Evolutionary conservation across 352 stramenopile species (phyloP), one percentile per base, ranked within the genome.

Genomic region (Phytophthora pistaciae): DNA sequence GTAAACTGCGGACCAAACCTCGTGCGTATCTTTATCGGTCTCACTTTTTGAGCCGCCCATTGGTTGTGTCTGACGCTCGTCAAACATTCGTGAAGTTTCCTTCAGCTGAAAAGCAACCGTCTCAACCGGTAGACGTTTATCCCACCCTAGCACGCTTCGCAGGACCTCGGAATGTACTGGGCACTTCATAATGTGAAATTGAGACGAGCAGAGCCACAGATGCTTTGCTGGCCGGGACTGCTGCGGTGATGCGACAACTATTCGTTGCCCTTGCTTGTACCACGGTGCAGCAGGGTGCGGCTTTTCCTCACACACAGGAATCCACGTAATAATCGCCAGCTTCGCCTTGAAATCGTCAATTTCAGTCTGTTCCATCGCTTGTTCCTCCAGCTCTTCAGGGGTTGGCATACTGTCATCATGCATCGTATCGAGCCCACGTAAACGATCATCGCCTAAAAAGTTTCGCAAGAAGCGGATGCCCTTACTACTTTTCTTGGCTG

Each of bases 291-390:
- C 61, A 20, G 70, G 61, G 49, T 87, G 72, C 5, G 76, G 70
- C 21, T 77, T 82, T 21, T 68, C 68, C 16, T 82, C 57, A 5
- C 64, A 81, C 20, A 93, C 82, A 23, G 86, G 86, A 27, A 91
- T 68, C 86, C 86, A 93, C 31, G 68, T 61, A 21, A 91, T 84
- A 18, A 91, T 70, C 20, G 70, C 72, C 29, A 93, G 31, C 46
- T 90, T 87, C 2, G 81, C 72, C 63, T 82, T 75, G 61, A 93
- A 91, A 59, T 92, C 84, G 31, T 86, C 70, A 46, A 93, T 91
- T 57, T 92, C 86, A 31, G 60, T 44, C 40, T 40, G 60, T 33
- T 90, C 77, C 21, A 80, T 70, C 11, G 66, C 66, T 60, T 77
- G 60, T 20, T 73, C 73, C 44, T 88, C 83, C 14, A 79, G 29